These are phyloP conservation scores for Pseudocercospora vitis DNA, from an alignment of 2,329 filamentous ascomycete genomes.

Conservation along the genomic window DNA sequence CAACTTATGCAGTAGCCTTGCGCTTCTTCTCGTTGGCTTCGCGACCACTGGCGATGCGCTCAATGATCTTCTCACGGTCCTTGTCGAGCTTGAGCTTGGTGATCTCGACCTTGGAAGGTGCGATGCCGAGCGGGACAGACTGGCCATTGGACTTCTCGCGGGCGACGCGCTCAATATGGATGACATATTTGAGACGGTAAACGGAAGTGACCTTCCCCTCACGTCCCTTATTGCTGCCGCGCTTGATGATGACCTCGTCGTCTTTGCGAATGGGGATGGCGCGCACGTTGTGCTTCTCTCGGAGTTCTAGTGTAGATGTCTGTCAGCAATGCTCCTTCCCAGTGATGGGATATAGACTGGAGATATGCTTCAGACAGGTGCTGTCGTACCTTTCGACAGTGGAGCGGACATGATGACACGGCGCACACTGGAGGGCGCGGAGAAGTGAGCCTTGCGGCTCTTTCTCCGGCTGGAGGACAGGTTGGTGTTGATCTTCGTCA, in stretches of 20 bases:
- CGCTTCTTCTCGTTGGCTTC: conserved; percentile 64
- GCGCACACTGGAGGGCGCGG: conserved; percentile 88
- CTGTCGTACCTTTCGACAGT: conserved; percentile 69
- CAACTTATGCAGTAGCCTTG: conserved; percentile 15
- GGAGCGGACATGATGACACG: conserved; percentile 96
- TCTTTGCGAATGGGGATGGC: conserved; percentile 97
- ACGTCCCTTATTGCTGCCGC: conserved; percentile 92
- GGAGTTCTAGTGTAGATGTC: conserved; percentile 60
- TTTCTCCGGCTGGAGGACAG: conserved; percentile 88
- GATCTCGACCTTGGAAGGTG: conserved; percentile 96
- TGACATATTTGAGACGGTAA: conserved; percentile 96
- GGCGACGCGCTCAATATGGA: conserved; percentile 95
- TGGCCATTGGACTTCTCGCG: conserved; percentile 98
- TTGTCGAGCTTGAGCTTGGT: conserved; percentile 99
- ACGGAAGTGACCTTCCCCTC: conserved; percentile 98
- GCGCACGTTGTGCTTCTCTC: conserved; percentile 99
- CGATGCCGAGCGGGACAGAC: conserved; percentile 89
- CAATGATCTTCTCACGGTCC: conserved; percentile 85
- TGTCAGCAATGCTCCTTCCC: conserved; percentile 28
- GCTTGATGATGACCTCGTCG: conserved; percentile 76
- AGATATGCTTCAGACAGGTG: conserved; percentile 17
- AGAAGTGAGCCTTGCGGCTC: conserved; percentile 98
- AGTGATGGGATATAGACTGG: conserved; percentile 7
- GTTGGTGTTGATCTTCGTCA: conserved; percentile 69
- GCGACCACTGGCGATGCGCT: conserved; percentile 77